Conservation (phyloP, 2,329 filamentous ascomycete species). For the Penicillium sclerotigenum region DNA sequence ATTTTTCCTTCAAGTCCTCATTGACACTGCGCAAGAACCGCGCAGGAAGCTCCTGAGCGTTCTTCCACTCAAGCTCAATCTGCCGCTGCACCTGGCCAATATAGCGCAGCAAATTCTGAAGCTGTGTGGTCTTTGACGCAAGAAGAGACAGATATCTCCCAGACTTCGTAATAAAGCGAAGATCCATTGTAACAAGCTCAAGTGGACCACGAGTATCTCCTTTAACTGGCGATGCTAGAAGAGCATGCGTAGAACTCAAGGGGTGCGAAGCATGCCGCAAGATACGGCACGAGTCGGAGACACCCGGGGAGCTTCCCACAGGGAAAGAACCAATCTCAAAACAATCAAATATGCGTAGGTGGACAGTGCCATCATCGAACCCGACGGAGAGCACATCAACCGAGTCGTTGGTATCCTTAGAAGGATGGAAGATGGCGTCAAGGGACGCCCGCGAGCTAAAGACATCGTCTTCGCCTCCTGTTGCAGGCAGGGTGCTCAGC, state of each 20-base stretch:
- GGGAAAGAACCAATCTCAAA: constrained; percentile 67
- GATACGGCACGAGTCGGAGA: constrained; percentile 41
- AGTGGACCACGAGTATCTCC: constrained; percentile 43
- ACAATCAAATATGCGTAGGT: constrained; percentile 81
- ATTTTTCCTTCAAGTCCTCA: constrained; percentile 67
- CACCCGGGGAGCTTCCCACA: constrained; percentile 40
- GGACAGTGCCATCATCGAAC: constrained; percentile 66
- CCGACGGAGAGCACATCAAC: constrained; percentile 77
- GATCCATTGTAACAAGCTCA: constrained; percentile 71
- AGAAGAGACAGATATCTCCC: constrained; percentile 79
- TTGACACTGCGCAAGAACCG: constrained; percentile 76
- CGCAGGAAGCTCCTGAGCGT: constrained; percentile 71
- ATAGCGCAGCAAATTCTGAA: constrained; percentile 85
- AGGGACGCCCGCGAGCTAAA: constrained; percentile 69
- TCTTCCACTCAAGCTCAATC: constrained; percentile 78
- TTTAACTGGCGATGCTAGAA: constrained; percentile 53
- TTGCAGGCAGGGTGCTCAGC: constrained; percentile 68
- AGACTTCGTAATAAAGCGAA: constrained; percentile 72
- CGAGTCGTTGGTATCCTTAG: constrained; percentile 65
- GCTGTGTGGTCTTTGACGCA: constrained; percentile 78
- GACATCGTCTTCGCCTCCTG: constrained; percentile 59
- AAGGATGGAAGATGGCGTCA: constrained; percentile 65
- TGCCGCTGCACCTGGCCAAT: constrained; percentile 75
- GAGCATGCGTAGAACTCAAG: constrained; percentile 69
- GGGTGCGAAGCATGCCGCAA: constrained; percentile 68